Evolutionary conservation across 2,329 filamentous ascomycete species (phyloP), one percentile per base, ranked within the genome.

Genomic region (Bimuria novae-zelandiae): DNA sequence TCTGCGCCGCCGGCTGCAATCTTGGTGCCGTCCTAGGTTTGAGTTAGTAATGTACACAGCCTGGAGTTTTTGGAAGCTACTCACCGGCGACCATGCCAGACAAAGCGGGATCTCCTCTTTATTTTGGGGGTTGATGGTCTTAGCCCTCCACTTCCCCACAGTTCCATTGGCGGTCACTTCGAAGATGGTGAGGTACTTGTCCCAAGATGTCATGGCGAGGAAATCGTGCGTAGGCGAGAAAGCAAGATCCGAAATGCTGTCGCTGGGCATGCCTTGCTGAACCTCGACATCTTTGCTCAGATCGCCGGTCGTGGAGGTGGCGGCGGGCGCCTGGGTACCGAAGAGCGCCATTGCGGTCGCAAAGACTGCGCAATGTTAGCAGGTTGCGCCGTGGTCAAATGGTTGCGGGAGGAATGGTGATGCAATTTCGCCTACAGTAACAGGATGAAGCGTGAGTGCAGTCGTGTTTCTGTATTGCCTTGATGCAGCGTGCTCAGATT

Each of bases 121-220:
- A 11, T 22, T 30, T 17, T 41, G 27, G 32, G 22, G 23, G 39
- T 83, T 90, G 61, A 91, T 88, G 76, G 95, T 90, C 63, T 95
- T 89, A 70, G 94, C 95, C 54, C 88, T 79, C 58, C 91, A 91
- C 69, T 92, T 93, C 44, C 91, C 92, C 71, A 91, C 85, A 68
- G 89, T 93, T 70, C 89, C 84, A 37, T 92, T 91, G 61, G 85
- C 85, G 51, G 88, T 85, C 71, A 97, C 91, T 75, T 97, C 91
- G 78, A 97, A 99, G 71, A 99, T 93, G 69, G 92, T 89, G 59
- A 97, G 91, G 75, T 96, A 96, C 80, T 95, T 96, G 77, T 99
- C 94, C 94, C 94, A 99, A 65, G 91, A 96, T 42, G 91, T 81
- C 30, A 97, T 90, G 21, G 93, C 92, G 16, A 99, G 82, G 71